phyloP scores from a whole-genome alignment of 768 basidiomycete species.

The Candolleomyces aberdarensis region DNA sequence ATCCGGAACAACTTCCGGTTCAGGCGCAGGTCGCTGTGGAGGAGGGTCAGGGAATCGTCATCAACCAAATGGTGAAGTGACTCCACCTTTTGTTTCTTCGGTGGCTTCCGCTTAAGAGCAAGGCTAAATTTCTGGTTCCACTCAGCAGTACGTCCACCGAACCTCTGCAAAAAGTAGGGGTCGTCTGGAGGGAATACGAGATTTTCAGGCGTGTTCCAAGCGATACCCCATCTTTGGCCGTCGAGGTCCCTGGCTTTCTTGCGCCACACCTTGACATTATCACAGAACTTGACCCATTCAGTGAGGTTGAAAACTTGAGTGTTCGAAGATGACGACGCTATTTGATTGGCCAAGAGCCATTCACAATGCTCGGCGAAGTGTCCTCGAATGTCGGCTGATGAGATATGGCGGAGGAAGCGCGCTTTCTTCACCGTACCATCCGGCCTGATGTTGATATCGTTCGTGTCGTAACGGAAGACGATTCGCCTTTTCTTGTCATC shows the following conservation, averaged over 20 bases:
- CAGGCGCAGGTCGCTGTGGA: neutral
- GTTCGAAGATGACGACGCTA: neutral
- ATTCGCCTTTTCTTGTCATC: neutral
- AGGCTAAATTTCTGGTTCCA: slow-evolving; percentile 2
- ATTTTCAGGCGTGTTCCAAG: neutral
- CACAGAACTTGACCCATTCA: slow-evolving; percentile 1
- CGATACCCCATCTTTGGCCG: slow-evolving; percentile 1
- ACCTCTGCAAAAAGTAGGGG: slow-evolving; percentile 1
- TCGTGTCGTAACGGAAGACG: neutral
- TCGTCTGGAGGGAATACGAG: neutral
- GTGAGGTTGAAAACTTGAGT: neutral
- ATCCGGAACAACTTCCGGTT: neutral
- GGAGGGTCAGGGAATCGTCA: neutral
- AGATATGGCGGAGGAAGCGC: slow-evolving; percentile 6
- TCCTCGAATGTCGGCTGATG: neutral
- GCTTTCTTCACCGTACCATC: neutral
- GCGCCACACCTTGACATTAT: neutral
- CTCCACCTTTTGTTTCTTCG: neutral
- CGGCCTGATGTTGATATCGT: neutral
- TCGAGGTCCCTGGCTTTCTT: neutral
- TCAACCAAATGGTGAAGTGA: neutral
- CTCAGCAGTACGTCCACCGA: neutral
- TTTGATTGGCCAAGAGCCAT: slow-evolving; percentile 10
- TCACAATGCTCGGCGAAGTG: slow-evolving; percentile 5
- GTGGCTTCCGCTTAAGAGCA: neutral